These are phyloP conservation scores for Diplodia seriata DNA, from an alignment of 2,329 filamentous ascomycete genomes.

Conservation along the genomic window DNA sequence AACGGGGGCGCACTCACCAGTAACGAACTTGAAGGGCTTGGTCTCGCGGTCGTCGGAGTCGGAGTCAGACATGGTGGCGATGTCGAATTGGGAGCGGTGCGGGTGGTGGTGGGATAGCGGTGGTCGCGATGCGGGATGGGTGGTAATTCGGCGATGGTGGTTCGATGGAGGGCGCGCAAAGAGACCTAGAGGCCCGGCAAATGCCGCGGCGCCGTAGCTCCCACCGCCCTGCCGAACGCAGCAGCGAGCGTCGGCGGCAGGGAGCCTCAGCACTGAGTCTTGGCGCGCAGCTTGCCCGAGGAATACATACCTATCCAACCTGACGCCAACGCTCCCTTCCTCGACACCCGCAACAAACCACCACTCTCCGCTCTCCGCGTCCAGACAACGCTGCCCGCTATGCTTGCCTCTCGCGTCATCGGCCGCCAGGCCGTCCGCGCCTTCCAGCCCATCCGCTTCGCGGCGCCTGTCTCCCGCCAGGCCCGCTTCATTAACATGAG, in stretches of 20 bases:
- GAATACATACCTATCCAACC: not conserved
- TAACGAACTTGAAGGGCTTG: constrained; percentile 99
- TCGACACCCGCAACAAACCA: constrained; percentile 39
- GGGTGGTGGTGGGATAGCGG: constrained; percentile 35
- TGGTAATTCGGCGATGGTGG: constrained; percentile 31
- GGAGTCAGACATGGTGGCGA: constrained; percentile 86
- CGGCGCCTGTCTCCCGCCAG: constrained; percentile 30
- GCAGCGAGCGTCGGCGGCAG: not conserved
- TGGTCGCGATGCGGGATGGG: constrained; percentile 39
- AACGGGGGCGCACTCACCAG: constrained; percentile 69
- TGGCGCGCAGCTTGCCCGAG: constrained; percentile 22
- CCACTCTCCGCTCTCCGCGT: constrained; percentile 40
- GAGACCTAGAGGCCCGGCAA: constrained; percentile 19
- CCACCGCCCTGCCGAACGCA: constrained; percentile 22
- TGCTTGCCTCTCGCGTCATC: constrained; percentile 50
- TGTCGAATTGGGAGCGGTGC: constrained; percentile 44
- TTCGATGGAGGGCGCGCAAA: constrained; percentile 28
- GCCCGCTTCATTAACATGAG: constrained; percentile 50
- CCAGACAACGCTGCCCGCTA: constrained; percentile 39
- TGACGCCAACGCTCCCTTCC: constrained; percentile 35
- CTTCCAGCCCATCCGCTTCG: constrained; percentile 32
- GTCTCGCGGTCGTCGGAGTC: constrained; percentile 86
- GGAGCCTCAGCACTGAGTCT: constrained; percentile 23
- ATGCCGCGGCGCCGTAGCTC: constrained; percentile 23
- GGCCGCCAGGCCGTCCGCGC: constrained; percentile 42